Base-by-base conservation (phyloP, 148 eudicot genomes). In the Silene latifolia region DNA sequence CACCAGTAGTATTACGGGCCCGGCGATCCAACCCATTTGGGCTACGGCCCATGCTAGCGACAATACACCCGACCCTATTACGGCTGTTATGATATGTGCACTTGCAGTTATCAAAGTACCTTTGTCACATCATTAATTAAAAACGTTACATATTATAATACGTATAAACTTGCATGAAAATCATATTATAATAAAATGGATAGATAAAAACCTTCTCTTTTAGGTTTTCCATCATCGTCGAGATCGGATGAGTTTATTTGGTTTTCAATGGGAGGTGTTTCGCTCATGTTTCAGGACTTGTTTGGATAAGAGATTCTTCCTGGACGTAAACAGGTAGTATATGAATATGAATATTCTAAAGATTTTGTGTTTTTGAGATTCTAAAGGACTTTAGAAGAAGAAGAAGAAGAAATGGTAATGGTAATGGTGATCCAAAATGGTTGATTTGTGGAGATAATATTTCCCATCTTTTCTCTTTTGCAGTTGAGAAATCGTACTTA, bases 41-140 rank as follows among this genome's bases (percentile, higher is more conserved):
- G 90, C 90, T n/a, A 80, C 82, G 19, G 88, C 90, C 92, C 92
- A 89, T 65, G 92, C 87, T 39, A 89, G 58, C 12, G 92, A 83
- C 67, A 89, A 60, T 15, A 89, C 90, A 14, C 92, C 92, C 5
- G 90, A 85, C 54, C 92, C 92, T 8, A 89, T 82, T 32, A 87
- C 88, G 0, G 88, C 86, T 10, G 92, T 87, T 81, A 89, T 85
- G 35, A 85, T 88, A 60, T 89, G 90, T 0, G 90, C 90, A 80
- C 87, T 83, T 62, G 88, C 82, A 4, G 86, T 85, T 74, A 77
- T 3, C 80, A 77, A 57, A 9, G 87, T 87, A 59, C 93, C 93
- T 89, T 39, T 15, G 23, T 27, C 32, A 42, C 63, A 20, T 47
- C 68, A 79, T 19, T 74, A 5, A 79, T 19, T 74, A 5, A 0